Percentiles rank a stretch among this genome's conserved stretches.
Evolutionary conservation across 2,329 filamentous ascomycete genomes (phyloP).

Genomic region (Grosmannia clavigera): DNA sequence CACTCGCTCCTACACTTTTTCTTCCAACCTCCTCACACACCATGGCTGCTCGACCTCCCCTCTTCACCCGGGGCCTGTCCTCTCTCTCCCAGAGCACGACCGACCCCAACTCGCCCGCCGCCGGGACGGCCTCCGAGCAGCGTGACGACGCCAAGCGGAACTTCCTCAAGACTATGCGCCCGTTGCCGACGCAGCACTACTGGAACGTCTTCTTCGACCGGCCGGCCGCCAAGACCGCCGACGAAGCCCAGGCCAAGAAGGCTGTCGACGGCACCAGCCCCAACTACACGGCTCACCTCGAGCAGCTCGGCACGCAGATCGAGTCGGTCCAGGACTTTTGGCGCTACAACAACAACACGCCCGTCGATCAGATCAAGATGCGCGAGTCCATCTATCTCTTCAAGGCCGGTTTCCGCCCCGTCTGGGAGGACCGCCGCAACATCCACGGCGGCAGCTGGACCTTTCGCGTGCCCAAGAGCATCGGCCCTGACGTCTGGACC

Average conservation of each 20-base stretch:
- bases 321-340: constrained; percentile 79
- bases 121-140: constrained; percentile 57
- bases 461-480: constrained; percentile 72
- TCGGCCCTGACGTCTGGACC: constrained; percentile 65
- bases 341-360: constrained; percentile 72
- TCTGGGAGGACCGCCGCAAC: constrained; percentile 83
- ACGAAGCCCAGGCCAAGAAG: not conserved
- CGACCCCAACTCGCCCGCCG: constrained; percentile 42
- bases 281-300: constrained; percentile 41
- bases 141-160: constrained; percentile 75
- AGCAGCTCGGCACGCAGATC: constrained; percentile 52
- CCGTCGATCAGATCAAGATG: constrained; percentile 62
- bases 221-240: constrained; percentile 9
- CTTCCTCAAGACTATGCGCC: constrained; percentile 61
- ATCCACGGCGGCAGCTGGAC: constrained; percentile 80
- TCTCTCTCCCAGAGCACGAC: constrained; percentile 43
- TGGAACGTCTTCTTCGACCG: constrained; percentile 62
- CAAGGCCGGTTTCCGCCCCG: constrained; percentile 62
- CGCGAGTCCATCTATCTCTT: constrained; percentile 70
- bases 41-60: constrained; percentile 44
- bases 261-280: constrained; percentile 18
- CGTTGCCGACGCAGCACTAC: constrained; percentile 67
- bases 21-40: not conserved
- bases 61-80: constrained; percentile 53
- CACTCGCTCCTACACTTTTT: not conserved